phyloP scores from a whole-genome alignment of 305 asterid genomes.

The Fraxinus sp. region DNA sequence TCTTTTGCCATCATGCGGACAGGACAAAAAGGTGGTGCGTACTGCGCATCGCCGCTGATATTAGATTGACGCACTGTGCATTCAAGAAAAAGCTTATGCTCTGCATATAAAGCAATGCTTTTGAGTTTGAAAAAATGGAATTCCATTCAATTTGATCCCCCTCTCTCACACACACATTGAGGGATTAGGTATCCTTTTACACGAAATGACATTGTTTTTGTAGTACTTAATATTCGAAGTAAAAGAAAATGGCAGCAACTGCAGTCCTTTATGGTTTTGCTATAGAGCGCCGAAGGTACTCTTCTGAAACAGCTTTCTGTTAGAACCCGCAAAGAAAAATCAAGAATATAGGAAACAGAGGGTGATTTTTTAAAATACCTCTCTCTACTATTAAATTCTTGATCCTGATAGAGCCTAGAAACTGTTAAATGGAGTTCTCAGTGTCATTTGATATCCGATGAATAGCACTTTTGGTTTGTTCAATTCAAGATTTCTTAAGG shows the following conservation, averaged over 20 bases:
- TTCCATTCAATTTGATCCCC: constrained; percentile 6
- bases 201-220: background rate
- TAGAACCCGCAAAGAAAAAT: constrained; percentile 28
- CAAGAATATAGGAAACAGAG: constrained; percentile 1
- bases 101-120: constrained; percentile 29
- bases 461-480: constrained; percentile 2
- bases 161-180: background rate
- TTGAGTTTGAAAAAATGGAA: constrained; percentile 22
- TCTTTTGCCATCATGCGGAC: constrained; percentile 31
- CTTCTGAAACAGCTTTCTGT: constrained; percentile 62
- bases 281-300: constrained; percentile 60
- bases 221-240: background rate
- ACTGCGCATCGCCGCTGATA: constrained; percentile 27
- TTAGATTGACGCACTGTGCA: constrained; percentile 23
- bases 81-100: constrained; percentile 31
- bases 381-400: constrained; percentile 5
- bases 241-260: constrained; percentile 48
- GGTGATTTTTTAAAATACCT: background rate
- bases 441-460: constrained; percentile 58
- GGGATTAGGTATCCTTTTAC: constrained; percentile 2
- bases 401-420: background rate
- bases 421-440: constrained; percentile 39
- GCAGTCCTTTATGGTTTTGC: constrained; percentile 33
- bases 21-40: constrained; percentile 30
- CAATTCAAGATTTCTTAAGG: constrained; percentile 3